A percentile compares a stretch with the other conserved stretches of the same genome.
Evolutionary conservation across 441 rosid species (phyloP).

Genomic region (Melastoma candidum): DNA sequence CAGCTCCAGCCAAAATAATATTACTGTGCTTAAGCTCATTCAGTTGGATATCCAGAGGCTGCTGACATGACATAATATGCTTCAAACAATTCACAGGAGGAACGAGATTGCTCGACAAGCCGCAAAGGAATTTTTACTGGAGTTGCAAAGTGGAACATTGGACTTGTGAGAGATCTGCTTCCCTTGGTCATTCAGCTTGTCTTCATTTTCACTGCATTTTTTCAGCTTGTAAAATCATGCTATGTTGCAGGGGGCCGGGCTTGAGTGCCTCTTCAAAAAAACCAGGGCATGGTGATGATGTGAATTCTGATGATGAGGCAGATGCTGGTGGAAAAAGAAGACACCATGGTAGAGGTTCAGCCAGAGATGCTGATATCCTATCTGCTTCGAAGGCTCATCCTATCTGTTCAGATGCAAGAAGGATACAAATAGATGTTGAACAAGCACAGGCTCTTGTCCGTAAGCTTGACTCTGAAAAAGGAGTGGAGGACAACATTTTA

Average conservation of each 20-base stretch:
- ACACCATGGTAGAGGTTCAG: slow-evolving; percentile 40
- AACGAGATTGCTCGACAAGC: slow-evolving; percentile 71
- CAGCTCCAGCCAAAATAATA: not conserved
- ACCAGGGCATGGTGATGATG: slow-evolving; percentile 53
- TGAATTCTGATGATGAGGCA: slow-evolving; percentile 76
- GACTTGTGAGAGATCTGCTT: slow-evolving; percentile 54
- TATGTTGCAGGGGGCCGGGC: slow-evolving; percentile 65
- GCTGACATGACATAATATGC: too few relatives aligned
- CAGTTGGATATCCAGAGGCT: too few relatives aligned
- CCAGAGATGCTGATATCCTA: slow-evolving; percentile 58
- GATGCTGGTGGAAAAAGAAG: slow-evolving; percentile 63
- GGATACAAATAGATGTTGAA: slow-evolving; percentile 64
- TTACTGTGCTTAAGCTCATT: too few relatives aligned
- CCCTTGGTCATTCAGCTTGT: slow-evolving; percentile 6
- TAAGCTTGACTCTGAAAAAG: slow-evolving; percentile 87
- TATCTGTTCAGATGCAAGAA: slow-evolving; percentile 68
- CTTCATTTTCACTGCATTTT: not conserved
- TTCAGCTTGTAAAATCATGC: not conserved
- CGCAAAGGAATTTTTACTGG: slow-evolving; percentile 83
- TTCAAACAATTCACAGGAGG: slow-evolving; percentile 40
- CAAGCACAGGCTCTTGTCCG: slow-evolving; percentile 78
- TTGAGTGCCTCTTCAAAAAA: slow-evolving; percentile 43
- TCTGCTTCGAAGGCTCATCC: slow-evolving; percentile 82
- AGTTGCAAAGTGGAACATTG: slow-evolving; percentile 74
- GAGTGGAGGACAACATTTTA: slow-evolving; percentile 63